Evolutionary conservation across 805 yeast genomes (phyloP).

Genomic region (Yarrowia deformans): DNA sequence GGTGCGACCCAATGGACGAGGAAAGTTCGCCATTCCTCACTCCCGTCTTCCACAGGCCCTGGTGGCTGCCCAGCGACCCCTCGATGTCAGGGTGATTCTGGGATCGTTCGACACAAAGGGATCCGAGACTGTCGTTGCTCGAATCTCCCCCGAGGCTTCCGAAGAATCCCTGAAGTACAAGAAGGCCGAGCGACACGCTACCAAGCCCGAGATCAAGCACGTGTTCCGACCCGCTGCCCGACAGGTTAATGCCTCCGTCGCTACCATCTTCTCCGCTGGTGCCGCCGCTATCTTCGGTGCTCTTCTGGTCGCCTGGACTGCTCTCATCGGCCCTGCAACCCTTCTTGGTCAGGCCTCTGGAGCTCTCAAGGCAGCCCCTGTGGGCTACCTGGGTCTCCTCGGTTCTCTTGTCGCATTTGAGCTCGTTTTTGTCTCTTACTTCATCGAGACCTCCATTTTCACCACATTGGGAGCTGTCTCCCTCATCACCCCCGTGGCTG

Average conservation of each 20-base stretch:
- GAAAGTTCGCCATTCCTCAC: slow-evolving; percentile 48
- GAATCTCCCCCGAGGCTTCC: slow-evolving; percentile 40
- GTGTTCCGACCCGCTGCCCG: slow-evolving; percentile 62
- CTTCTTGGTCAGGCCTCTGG: slow-evolving; percentile 25
- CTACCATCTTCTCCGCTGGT: slow-evolving; percentile 58
- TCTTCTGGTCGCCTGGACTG: slow-evolving; percentile 52
- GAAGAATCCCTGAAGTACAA: slow-evolving; percentile 38
- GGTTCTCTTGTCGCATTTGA: slow-evolving; percentile 60
- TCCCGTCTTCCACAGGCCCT: slow-evolving; percentile 49
- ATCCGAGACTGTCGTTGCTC: slow-evolving; percentile 42
- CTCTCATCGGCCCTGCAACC: slow-evolving; percentile 46
- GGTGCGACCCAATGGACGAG: slow-evolving; percentile 50
- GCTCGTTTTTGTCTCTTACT: slow-evolving; percentile 63
- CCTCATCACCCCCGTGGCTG: slow-evolving; percentile 60
- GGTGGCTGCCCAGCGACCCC: slow-evolving; percentile 42
- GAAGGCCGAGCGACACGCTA: slow-evolving; percentile 49
- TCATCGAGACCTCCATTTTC: slow-evolving; percentile 66
- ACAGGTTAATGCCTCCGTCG: slow-evolving; percentile 60
- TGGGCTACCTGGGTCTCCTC: slow-evolving; percentile 56
- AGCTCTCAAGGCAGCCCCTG: slow-evolving; percentile 45
- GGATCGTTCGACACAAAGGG: slow-evolving; percentile 48
- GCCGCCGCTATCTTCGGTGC: slow-evolving; percentile 55
- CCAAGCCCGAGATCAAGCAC: slow-evolving; percentile 69
- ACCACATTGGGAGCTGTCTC: slow-evolving; percentile 59
- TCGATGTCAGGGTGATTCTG: slow-evolving; percentile 46